Evolutionary conservation across 1,284 basidiomycete genomes (phyloP), one percentile per base, ranked within the genome.

Genomic region (Volvariella volvacea): DNA sequence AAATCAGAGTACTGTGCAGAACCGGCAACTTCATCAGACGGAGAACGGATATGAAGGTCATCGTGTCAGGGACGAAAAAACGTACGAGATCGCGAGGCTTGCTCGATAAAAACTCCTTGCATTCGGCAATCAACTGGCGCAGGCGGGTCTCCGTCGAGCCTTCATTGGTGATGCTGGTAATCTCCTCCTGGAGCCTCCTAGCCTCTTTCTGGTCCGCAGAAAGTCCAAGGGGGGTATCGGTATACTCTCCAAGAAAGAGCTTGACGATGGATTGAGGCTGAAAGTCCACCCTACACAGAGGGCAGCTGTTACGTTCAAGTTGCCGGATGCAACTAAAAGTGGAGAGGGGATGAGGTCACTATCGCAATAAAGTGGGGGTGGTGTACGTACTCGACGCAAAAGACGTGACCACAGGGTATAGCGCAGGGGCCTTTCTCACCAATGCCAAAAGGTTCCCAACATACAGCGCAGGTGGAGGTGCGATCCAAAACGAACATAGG

Each of bases 401-500:
- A 76, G 41, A 73, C 66, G 59, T 77, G 74, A 16, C 74, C 74
- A 49, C 75, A 78, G 39, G 63, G 55, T 46, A 76, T 71, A 16
- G 70, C 68, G 50, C 67, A 71, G 21, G 73, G 73, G 22, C 61
- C 59, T 54, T 70, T 74, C 42, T 47, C 34, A 38, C 65, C 62
- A 46, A 53, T 50, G 41, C 63, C 64, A 52, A 70, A 78, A 10
- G 60, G 53, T 52, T 76, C 74, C 48, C 72, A 62, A 58, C 75
- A 78, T 48, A 78, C 67, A 59, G 76, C 74, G 62, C 75, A 78
- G 45, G 62, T 55, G 53, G 74, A 75, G 44, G 63, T 66, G 48
- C 71, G 50, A 48, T 65, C 65, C 53, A 75, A 55, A 53, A 62
- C 65, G 52, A 78, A 67, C 75, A 77, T 78, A 49, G 55, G 50